Evolutionary conservation across 139 green algal genomes (phyloP), one percentile per base, ranked within the genome.

Genomic region (Coccomyxa sp.): DNA sequence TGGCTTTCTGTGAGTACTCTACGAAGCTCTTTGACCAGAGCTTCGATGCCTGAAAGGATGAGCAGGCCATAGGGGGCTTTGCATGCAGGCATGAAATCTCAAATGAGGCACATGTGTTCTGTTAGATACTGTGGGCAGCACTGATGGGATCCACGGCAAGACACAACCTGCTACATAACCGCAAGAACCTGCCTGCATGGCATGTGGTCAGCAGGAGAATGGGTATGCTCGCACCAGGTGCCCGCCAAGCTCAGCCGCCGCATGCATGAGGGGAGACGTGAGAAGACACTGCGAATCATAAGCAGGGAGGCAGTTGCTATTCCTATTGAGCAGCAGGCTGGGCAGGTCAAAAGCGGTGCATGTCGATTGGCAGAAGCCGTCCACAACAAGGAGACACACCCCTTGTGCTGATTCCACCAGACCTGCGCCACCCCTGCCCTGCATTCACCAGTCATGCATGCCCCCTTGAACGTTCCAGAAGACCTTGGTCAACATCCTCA

Each of bases 261-360:
- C 83, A 86, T 21, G 31, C 60, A 57, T 93, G 86, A 23, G 82
- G 31, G 0, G 76, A 82, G 16, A 84, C 83, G 0, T 85, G 86
- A 81, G n/a, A 89, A 89, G 80, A 92, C 89, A 27, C 71, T 85
- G 67, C 89, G 84, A 10, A 85, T 79, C 0, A 87, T 67, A 10
- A 79, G 79, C 18, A 68, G 59, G n/a, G 60, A 75, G n/a, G n/a
- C n/a, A n/a, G n/a, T n/a, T n/a, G n/a, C 38, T 23, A 77, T 23
- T 23, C 14, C 68, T 31, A 16, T 77, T 31, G 60, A 68, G 67
- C 81, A 88, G 81, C 81, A 87, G 38, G 32, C 13, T 16, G 77
- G 59, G 80, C 79, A 82, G 74, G 66, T 59, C 85, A 75, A 67
- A 82, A 88, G 27, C 79, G 67, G 27, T 84, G 71, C 71, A 86